Base-by-base conservation (phyloP, 1,139 yeast species). In the Geotrichum klebahnii region DNA sequence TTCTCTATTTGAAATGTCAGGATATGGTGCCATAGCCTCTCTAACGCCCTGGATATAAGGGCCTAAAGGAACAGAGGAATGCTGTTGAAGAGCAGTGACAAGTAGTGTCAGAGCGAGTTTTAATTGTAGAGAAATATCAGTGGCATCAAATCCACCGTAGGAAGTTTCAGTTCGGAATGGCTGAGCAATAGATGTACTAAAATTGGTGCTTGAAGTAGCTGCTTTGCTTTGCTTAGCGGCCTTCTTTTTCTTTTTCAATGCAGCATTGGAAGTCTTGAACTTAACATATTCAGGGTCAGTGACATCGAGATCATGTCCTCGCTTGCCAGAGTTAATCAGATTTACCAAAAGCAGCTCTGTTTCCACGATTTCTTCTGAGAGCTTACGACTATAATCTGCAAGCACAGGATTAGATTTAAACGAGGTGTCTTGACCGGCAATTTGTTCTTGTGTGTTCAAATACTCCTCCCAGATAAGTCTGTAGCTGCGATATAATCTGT, bases 31-130 rank as follows among this genome's bases (percentile, higher is more conserved):
- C 19, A 61, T 48, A 5, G 62, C 53, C 20, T 55, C 55, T 28
- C 58, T 57, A 34, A 59, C 54, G 9, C 59, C 59, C 41, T 59
- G 59, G 35, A 61, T 55, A 47, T 61, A 61, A 2, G 57, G 53
- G 23, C 55, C 53, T 16, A 56, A 47, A 2, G 59, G 53, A 29
- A 53, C 48, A 32, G 56, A 44, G 42, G 58, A 47, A 37, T 60
- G 53, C 46, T 55, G 54, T 42, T 61, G 58, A 48, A 62, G 51
- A 23, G 63, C 63, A 12, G 62, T 53, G 16, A 61, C 58, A 31
- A 62, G 54, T 20, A 61, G 56, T 14, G 59, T 53, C 9, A 63
- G 53, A 1, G 65, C 55, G 20, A 61, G 39, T 40, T 61, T 63
- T 28, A 59, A 56, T 26, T 59, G 59, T n/a, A 59, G 44, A 12